Evolutionary conservation across 2,329 filamentous ascomycete genomes (phyloP).

Genomic region (Coleophoma eucalyptorum): DNA sequence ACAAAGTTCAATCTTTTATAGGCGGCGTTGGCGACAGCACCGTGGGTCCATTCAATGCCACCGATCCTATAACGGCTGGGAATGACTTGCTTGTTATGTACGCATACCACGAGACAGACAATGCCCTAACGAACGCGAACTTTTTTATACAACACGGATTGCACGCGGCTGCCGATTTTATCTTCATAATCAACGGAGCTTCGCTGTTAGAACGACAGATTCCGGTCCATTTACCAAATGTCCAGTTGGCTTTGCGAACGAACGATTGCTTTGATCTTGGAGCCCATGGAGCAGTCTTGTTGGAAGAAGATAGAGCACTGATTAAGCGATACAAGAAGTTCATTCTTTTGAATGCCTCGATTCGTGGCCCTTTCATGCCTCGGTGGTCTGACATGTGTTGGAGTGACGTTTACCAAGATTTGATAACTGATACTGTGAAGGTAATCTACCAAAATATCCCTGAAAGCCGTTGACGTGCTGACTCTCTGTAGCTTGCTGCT

Average conservation of each 20-base stretch:
- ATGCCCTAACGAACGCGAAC: slow-evolving; percentile 14
- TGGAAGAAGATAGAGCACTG: slow-evolving; percentile 6
- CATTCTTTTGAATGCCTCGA: slow-evolving; percentile 19
- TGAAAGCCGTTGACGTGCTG: neutral
- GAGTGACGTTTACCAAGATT: slow-evolving; percentile 15
- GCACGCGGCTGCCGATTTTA: slow-evolving; percentile 17
- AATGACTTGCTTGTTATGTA: slow-evolving; percentile 4
- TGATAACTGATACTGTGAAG: slow-evolving; percentile 14
- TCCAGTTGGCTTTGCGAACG: slow-evolving; percentile 10
- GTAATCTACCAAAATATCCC: slow-evolving; percentile 2
- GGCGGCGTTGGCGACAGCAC: no score
- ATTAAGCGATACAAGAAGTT: slow-evolving; percentile 17
- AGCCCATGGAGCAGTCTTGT: slow-evolving; percentile 13
- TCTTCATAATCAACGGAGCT: slow-evolving; percentile 20
- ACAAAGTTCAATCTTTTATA: no score
- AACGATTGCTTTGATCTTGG: slow-evolving; percentile 21
- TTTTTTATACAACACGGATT: slow-evolving; percentile 18
- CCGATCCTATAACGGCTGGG: no score
- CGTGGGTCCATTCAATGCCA: no score
- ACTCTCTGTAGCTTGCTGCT: slow-evolving; percentile 10
- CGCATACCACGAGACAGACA: slow-evolving; percentile 12
- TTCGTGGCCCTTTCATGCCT: slow-evolving; percentile 18
- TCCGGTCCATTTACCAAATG: slow-evolving; percentile 9
- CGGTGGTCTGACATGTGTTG: slow-evolving; percentile 15
- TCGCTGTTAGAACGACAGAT: slow-evolving; percentile 6